Evolutionary conservation across 1,284 basidiomycete genomes (phyloP).

Genomic region (Termitomyces sp.): DNA sequence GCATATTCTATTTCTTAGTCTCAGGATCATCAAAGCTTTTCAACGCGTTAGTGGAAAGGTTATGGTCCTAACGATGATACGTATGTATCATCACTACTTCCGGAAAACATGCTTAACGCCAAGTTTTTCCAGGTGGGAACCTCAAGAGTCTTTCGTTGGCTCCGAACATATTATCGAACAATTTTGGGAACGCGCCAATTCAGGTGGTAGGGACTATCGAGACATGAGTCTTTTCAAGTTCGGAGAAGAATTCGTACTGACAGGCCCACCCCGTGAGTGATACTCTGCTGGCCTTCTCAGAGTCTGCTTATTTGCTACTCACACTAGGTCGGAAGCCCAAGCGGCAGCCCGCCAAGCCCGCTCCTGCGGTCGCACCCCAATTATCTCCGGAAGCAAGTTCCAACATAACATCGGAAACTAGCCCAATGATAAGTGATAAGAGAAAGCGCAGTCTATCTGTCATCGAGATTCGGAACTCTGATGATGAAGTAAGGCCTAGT

Average conservation of each 20-base stretch:
- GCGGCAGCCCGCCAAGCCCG: constrained; percentile 7
- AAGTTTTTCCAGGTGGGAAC: constrained; percentile 56
- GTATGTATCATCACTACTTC: constrained; percentile 33
- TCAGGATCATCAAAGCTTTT: constrained; percentile 1
- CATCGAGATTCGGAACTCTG: constrained; percentile 7
- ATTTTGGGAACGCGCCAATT: constrained; percentile 57
- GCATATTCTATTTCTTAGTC: background rate
- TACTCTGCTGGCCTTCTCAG: background rate
- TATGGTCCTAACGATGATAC: constrained; percentile 59
- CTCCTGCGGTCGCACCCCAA: background rate
- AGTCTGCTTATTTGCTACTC: background rate
- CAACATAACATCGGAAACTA: background rate
- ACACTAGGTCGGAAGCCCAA: constrained; percentile 21
- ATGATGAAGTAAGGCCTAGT: constrained; percentile 19
- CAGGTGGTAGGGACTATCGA: constrained; percentile 44
- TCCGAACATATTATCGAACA: constrained; percentile 51
- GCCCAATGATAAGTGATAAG: constrained; percentile 7
- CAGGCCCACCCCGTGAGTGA: constrained; percentile 52
- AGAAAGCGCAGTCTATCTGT: constrained; percentile 11
- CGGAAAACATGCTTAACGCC: background rate
- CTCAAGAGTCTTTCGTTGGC: constrained; percentile 51
- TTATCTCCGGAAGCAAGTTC: background rate
- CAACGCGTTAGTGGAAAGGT: constrained; percentile 56
- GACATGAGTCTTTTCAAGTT: constrained; percentile 45
- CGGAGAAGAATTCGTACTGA: constrained; percentile 50